Evolutionary conservation across 73 alveolate genomes (phyloP), one percentile per base, ranked within the genome.

Genomic region (Stentor roeselii): DNA sequence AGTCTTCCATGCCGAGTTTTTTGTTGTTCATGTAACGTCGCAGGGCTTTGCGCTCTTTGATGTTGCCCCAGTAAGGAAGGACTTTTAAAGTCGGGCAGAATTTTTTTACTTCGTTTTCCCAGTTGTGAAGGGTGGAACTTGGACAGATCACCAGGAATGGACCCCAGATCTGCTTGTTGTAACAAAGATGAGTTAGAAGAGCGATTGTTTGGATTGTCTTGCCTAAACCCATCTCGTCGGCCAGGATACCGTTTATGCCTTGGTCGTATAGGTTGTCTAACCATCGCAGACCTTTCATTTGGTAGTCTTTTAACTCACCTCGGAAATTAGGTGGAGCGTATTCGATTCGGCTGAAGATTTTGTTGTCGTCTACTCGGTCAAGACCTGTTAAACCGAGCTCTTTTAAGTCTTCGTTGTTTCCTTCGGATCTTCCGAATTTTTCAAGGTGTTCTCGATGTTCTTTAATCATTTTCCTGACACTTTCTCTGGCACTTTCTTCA

Each of bases 201-300:
- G 99, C 93, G 35, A 98, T 98, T 0, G 99, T 98, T 93, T 98
- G 95, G 39, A 98, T 96, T 3, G 99, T 98, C 85, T 98, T 98
- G 36, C 99, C 99, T 3, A 98, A 90, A 3, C 99, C 99, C 99
- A 98, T 98, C 84, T 98, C 99, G 90, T 98, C 99, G 3, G 99
- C 99, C 38, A 98, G 87, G 59, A 98, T 98, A 3, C 99, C 99
- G 88, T 98, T 98, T 31, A 98, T 95, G 31, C 99, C 99, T 83
- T 96, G 93, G 60, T 96, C 99, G 87, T 95, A 97, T 36, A 98
- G 94, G 82, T 93, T 95, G 86, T 95, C 99, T 59, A 98, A 87
- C 99, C 99, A 98, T 82, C 99, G 91, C 42, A 98, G 93, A 1
- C 99, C 99, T 88, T 97, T 97, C 76, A 98, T 86, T 85, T 98